phyloP scores from a whole-genome alignment of 768 basidiomycete genomes.

The Vararia minispora region DNA sequence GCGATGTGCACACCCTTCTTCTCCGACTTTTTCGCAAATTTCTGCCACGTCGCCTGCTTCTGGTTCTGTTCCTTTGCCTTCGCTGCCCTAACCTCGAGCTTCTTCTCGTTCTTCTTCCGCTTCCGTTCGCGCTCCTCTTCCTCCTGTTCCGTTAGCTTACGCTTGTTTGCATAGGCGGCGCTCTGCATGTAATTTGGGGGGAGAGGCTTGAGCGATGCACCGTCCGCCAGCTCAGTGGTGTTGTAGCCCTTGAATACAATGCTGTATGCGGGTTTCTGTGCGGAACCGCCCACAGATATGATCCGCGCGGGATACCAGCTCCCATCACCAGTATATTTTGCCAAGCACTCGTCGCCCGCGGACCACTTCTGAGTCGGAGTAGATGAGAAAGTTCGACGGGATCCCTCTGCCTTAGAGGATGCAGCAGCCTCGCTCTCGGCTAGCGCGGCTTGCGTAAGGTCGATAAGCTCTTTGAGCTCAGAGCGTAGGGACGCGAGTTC shows the following conservation, averaged over 20 bases:
- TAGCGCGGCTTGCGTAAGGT: conserved; percentile 62
- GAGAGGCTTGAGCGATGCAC: conserved; percentile 56
- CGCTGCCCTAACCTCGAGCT: conserved; percentile 67
- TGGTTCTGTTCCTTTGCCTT: conserved; percentile 82
- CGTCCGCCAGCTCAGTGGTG: conserved; percentile 76
- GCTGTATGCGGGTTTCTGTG: conserved; percentile 76
- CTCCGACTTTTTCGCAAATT: conserved; percentile 90
- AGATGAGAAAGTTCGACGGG: conserved; percentile 40
- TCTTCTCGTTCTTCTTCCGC: conserved; percentile 95
- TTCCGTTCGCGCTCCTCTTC: conserved; percentile 83
- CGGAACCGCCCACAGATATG: conserved; percentile 71
- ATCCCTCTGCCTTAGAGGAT: conserved; percentile 43
- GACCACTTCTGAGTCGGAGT: conserved; percentile 50
- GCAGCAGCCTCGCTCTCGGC: conserved; percentile 55
- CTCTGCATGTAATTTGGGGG: conserved; percentile 39
- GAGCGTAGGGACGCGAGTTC: conserved; percentile 65
- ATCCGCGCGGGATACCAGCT: conserved; percentile 86
- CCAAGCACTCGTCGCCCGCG: conserved; percentile 79
- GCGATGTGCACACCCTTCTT: conserved; percentile 90
- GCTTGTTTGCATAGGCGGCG: conserved; percentile 44
- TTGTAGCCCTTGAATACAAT: conserved; percentile 90
- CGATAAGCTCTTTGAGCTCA: conserved; percentile 76
- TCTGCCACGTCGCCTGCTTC: conserved; percentile 87
- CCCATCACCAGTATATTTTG: conserved; percentile 78
- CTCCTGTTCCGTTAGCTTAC: conserved; percentile 68